These are phyloP conservation scores for Fusarium beomiforme DNA, from an alignment of 2,329 filamentous ascomycete genomes.

Conservation along the genomic window DNA sequence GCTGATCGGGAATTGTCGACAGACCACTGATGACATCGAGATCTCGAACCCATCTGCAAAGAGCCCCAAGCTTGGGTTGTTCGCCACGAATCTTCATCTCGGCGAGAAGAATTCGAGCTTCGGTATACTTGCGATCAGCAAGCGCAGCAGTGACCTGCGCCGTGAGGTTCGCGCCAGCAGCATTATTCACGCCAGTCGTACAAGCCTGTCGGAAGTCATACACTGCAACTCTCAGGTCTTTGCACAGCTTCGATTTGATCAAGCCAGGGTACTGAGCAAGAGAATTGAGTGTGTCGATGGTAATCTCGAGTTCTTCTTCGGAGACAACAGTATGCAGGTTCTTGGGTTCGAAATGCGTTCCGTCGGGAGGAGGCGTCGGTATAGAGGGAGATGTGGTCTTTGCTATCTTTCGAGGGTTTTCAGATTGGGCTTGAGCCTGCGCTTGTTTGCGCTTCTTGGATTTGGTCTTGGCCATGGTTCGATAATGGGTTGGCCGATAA, in stretches of 20 bases:
- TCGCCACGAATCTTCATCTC: slow-evolving; percentile 76
- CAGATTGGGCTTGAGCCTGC: slow-evolving; percentile 47
- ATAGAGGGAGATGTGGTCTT: slow-evolving; percentile 47
- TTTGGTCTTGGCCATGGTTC: slow-evolving; percentile 56
- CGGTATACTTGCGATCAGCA: slow-evolving; percentile 70
- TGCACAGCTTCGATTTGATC: slow-evolving; percentile 76
- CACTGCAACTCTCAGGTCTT: slow-evolving; percentile 71
- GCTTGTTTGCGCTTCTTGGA: slow-evolving; percentile 57
- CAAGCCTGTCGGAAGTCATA: slow-evolving; percentile 76
- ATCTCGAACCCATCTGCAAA: slow-evolving; percentile 78
- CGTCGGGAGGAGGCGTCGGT: slow-evolving; percentile 51
- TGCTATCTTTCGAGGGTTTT: slow-evolving; percentile 49
- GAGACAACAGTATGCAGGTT: slow-evolving; percentile 65
- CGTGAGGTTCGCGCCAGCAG: slow-evolving; percentile 69
- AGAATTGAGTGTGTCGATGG: slow-evolving; percentile 70
- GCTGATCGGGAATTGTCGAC: slow-evolving; percentile 62
- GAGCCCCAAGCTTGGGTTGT: slow-evolving; percentile 72
- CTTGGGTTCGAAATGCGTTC: slow-evolving; percentile 54
- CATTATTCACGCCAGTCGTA: slow-evolving; percentile 72
- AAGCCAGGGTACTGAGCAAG: slow-evolving; percentile 68
- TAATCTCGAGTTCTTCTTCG: slow-evolving; percentile 72
- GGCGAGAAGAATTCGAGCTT: slow-evolving; percentile 72
- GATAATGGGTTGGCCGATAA: background rate
- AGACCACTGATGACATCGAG: slow-evolving; percentile 75
- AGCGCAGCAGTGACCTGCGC: slow-evolving; percentile 73